These are phyloP conservation scores for Xylariaceae sp. DNA, from an alignment of 2,329 filamentous ascomycete genomes.

Conservation along the genomic window DNA sequence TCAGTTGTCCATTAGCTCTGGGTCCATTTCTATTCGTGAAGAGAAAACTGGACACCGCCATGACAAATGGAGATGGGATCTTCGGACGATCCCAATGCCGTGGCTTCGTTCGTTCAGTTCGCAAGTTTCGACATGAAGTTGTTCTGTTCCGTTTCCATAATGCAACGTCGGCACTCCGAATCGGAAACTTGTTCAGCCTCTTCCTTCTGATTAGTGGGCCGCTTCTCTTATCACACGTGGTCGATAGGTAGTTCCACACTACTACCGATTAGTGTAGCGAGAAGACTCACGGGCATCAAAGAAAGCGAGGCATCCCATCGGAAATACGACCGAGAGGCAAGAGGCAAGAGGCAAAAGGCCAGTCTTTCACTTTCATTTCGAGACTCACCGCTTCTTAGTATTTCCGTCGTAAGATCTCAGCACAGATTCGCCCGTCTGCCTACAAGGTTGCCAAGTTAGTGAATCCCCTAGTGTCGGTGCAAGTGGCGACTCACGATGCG, in stretches of 20 bases:
- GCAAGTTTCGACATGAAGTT: too few relatives aligned
- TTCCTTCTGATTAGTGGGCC: not conserved
- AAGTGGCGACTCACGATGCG: not conserved
- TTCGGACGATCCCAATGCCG: not conserved
- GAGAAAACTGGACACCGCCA: not conserved
- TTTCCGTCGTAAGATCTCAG: not conserved
- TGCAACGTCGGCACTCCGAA: not conserved
- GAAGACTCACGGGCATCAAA: not conserved
- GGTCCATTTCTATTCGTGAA: too few relatives aligned
- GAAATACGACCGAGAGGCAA: not conserved
- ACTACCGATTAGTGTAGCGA: not conserved
- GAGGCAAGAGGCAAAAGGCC: not conserved
- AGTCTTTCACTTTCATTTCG: not conserved
- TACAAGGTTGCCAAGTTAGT: not conserved
- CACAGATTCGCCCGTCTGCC: not conserved
- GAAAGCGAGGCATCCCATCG: not conserved
- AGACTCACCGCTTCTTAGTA: conserved; percentile 15
- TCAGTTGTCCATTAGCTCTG: too few relatives aligned
- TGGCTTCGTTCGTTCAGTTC: not conserved
- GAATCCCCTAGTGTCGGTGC: not conserved
- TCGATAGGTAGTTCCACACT: not conserved
- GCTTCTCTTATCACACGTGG: not conserved
- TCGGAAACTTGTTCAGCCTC: conserved; percentile 6
- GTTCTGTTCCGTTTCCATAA: too few relatives aligned
- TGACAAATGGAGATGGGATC: not conserved